phyloP scores from a whole-genome alignment of 371 early-diverging fungal genomes.

The Apophysomyces ossiformis region DNA sequence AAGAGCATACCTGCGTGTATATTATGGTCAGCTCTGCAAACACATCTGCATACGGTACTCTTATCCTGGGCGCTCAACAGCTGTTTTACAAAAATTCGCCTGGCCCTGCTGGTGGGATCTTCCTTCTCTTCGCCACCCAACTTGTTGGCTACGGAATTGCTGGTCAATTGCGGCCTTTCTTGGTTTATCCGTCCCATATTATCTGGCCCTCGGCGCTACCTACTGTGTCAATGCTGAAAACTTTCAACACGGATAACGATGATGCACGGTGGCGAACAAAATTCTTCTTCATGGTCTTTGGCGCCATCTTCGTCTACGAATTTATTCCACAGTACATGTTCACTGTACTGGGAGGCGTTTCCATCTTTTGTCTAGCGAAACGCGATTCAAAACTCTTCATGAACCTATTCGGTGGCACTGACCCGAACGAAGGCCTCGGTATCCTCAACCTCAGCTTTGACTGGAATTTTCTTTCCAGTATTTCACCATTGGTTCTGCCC shows the following conservation, averaged over 20 bases:
- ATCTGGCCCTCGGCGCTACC: slow-evolving; percentile 83
- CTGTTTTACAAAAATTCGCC: slow-evolving; percentile 55
- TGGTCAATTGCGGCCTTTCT: slow-evolving; percentile 75
- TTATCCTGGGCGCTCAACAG: slow-evolving; percentile 60
- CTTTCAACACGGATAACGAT: slow-evolving; percentile 65
- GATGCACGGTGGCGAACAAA: slow-evolving; percentile 64
- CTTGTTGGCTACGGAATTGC: slow-evolving; percentile 80
- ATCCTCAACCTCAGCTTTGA: slow-evolving; percentile 48
- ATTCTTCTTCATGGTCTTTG: slow-evolving; percentile 57
- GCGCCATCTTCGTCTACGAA: slow-evolving; percentile 42
- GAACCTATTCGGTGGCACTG: slow-evolving; percentile 50
- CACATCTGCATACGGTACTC: slow-evolving; percentile 47
- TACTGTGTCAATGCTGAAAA: slow-evolving; percentile 71
- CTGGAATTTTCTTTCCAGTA: slow-evolving; percentile 45
- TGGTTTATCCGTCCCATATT: slow-evolving; percentile 83
- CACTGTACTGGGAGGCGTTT: slow-evolving; percentile 53
- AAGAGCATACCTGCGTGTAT: slow-evolving; percentile 45
- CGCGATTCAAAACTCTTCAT: slow-evolving; percentile 52
- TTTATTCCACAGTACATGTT: slow-evolving; percentile 56
- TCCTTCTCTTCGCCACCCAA: slow-evolving; percentile 64
- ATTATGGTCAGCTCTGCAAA: slow-evolving; percentile 45
- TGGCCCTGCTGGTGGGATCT: slow-evolving; percentile 41
- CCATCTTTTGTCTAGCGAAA: slow-evolving; percentile 47
- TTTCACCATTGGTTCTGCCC: slow-evolving; percentile 72
- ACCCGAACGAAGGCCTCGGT: slow-evolving; percentile 48